Base-by-base conservation (phyloP, 1,139 yeast genomes). In the Scheffersomyces segobiensis region DNA sequence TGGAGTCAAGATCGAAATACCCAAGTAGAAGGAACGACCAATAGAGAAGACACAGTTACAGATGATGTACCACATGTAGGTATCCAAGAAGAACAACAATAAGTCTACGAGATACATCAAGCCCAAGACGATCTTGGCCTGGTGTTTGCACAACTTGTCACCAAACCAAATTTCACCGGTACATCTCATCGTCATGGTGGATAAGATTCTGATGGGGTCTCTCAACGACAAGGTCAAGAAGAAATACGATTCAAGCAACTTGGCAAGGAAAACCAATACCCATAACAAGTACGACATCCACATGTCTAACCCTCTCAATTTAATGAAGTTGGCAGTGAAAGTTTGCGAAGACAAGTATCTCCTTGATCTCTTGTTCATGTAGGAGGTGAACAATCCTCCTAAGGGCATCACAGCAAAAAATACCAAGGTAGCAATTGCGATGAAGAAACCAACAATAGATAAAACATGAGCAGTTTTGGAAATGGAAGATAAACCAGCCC, bases 1-100 rank as follows among this genome's bases (percentile, higher is more conserved):
- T 62, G 99, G 99, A 57, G 99, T 95, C 83, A 93, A 88, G 66
- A 95, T 93, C 56, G 98, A 95, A 70, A 95, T 93, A 89, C 99
- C 99, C 77, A 95, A 84, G 83, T 93, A 95, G 85, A 95, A 95
- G 32, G 98, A 95, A 75, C 97, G 91, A 69, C 97, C 98, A 71
- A 95, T 93, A 62, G 98, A 93, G 85, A 91, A 93, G 67, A 92
- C 85, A 77, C 97, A 90, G 86, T 93, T 95, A 76, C 91, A 88
- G 68, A 95, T 83, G 83, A 95, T 93, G 84, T 93, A 95, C 98
- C 99, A 95, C 89, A 95, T 86, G 77, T 92, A 95, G 65, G 98
- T 92, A 89, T 95, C 99, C 84, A 95, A 86, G 87, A 95, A 95
- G 89, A 93, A 95, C 80, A 95, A 86, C 68, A 95, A 83, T 82